phyloP scores from a whole-genome alignment of 352 stramenopile genomes.

The Globisporangium radiosum region DNA sequence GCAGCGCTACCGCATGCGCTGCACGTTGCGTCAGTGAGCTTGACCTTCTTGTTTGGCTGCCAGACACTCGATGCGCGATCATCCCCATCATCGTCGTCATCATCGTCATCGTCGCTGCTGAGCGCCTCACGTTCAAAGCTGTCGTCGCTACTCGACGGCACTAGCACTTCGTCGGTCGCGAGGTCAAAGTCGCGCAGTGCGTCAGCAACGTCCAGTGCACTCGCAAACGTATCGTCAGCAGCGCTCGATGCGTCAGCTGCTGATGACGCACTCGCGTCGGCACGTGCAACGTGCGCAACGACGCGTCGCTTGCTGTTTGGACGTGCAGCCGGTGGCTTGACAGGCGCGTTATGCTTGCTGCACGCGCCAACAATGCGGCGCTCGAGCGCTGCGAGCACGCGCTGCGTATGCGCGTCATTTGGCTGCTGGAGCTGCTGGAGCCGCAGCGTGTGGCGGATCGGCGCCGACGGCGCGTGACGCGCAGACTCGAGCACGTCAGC shows the following conservation, averaged over 20 bases:
- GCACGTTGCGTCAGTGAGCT: slow-evolving; percentile 33
- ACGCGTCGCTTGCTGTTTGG: slow-evolving; percentile 5
- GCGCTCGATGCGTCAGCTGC: not conserved
- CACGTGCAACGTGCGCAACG: not conserved
- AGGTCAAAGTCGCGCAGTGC: slow-evolving; percentile 6
- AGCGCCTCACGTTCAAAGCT: slow-evolving; percentile 75
- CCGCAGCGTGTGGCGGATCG: slow-evolving; percentile 36
- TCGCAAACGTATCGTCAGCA: not conserved
- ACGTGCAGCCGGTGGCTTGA: slow-evolving; percentile 3
- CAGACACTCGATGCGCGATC: not conserved
- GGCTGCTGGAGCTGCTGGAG: slow-evolving; percentile 45
- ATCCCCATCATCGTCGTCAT: slow-evolving; percentile 7
- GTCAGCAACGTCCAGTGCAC: no score
- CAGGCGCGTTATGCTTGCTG: slow-evolving; percentile 1
- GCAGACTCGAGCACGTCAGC: no score
- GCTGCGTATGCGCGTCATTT: slow-evolving; percentile 39
- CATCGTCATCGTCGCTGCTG: slow-evolving; percentile 17
- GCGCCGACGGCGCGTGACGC: not conserved
- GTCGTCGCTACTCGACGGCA: slow-evolving; percentile 28
- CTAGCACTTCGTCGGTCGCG: slow-evolving; percentile 14
- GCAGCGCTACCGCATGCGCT: slow-evolving; percentile 22
- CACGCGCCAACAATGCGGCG: slow-evolving; percentile 49
- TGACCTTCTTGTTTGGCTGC: slow-evolving; percentile 45
- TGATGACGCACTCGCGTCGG: no score
- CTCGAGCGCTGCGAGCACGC: slow-evolving; percentile 58